Evolutionary conservation across 23 red algal genomes (phyloP), one percentile per base, ranked within the genome.

Genomic region (Gracilaria vermiculophylla): DNA sequence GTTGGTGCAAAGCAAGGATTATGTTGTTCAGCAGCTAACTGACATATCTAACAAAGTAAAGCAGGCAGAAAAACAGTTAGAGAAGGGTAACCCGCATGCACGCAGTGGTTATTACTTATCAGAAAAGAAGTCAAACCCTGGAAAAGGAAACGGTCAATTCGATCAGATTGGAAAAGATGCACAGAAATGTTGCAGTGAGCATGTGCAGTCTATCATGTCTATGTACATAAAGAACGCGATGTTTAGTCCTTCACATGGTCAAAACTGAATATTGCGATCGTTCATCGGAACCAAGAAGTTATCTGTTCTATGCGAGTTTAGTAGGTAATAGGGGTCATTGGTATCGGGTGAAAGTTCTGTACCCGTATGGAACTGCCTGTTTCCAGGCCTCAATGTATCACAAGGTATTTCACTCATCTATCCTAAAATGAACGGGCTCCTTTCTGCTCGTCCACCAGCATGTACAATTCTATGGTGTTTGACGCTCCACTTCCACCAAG

Each of bases 11-110:
- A 91, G 84, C 77, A 86, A 94, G 50, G 92, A 89, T 16, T 94
- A 86, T 62, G 89, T 94, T 35, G 90, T 92, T 31, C 45, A 92
- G 56, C 77, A 92, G 58, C 47, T 99, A 25, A 82, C 62, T 25
- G 97, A 99, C 80, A 50, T 94, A n/a, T 77, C 76, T 4, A 83
- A 53, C 43, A 98, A 98, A 55, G 87, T 91, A 33, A 82, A 80
- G 29, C 76, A 83, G 40, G 76, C 82, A 49, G 76, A 78, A 23
- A 81, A 42, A 17, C 73, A 83, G 47, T 31, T 83, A 35, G 72
- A 83, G 51, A 76, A 71, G 64, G 31, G 67, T 24, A 77, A 76
- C 35, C 69, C 78, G 5, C 87, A 86, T 44, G 54, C 69, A 21
- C 74, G 78, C 39, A 52, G 76, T 49, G 83, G 78, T 15, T 56